Base-by-base conservation (phyloP, 805 yeast genomes). In the Lipomyces starkeyi region DNA sequence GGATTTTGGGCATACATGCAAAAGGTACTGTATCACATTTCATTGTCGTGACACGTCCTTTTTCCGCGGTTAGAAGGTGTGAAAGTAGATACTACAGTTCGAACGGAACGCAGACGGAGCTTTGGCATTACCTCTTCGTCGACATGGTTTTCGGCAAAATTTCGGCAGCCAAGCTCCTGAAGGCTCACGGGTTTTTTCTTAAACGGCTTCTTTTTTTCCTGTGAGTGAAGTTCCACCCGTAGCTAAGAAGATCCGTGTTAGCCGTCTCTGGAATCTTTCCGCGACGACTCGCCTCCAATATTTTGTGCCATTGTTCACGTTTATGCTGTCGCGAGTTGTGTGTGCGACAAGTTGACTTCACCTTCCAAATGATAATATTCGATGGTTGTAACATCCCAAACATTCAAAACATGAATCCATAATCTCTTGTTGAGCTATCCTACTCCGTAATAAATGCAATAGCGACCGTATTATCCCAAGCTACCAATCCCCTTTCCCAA, bases 221-320 rank as follows among this genome's bases (percentile, higher is more conserved):
- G 56, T 53, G 56, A 53, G 56, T 53, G n/a, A 53, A 53, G 56
- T 53, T 53, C 56, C 56, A 53, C 56, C 56, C 49, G 27, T 29
- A 53, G 27, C 29, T 22, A 53, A 53, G 56, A 53, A 53, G 56
- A 53, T 53, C 56, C 56, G 56, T 53, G 5, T 27, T 43, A 17
- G 56, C 34, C 34, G 27, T 11, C 34, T 14, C 9, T 14, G n/a
- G 56, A 29, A 7, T 29, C 8, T 20, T 53, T 25, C 56, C 34
- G 54, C 22, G 27, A 7, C 56, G 34, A 22, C 56, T 25, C 11
- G 34, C 56, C 56, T 29, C 56, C 29, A 11, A 53, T 4, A n/a
- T 53, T 6, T 53, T 53, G 6, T 13, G 25, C 7, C 34, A 25
- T 22, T 6, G 32, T 25, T 1, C 27, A 37, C 17, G 5, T n/a